Evolutionary conservation across 2,329 filamentous ascomycete genomes (phyloP).

Genomic region (Beauveria sp.): DNA sequence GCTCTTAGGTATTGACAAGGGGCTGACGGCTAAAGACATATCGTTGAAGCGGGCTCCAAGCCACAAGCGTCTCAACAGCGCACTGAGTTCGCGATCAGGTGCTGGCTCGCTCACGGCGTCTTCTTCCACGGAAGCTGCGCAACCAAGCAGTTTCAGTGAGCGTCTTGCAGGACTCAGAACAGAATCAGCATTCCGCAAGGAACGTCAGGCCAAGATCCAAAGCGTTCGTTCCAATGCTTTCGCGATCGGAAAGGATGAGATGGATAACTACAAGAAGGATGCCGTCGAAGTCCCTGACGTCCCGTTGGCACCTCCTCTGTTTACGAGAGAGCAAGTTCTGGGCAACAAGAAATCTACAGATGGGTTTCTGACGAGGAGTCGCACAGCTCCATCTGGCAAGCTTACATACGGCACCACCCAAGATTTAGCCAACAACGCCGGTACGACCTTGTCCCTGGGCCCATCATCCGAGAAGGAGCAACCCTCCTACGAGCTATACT

Average conservation of each 20-base stretch:
- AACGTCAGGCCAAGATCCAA: constrained; percentile 45
- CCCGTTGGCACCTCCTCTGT: constrained; percentile 41
- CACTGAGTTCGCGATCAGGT: neutral
- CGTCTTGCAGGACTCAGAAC: constrained; percentile 64
- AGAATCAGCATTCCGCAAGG: constrained; percentile 43
- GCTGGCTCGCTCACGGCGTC: neutral
- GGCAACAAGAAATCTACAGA: constrained; percentile 21
- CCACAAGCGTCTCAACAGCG: constrained; percentile 22
- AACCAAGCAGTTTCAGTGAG: constrained; percentile 68
- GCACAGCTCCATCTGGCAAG: constrained; percentile 24
- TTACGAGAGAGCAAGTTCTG: constrained; percentile 57
- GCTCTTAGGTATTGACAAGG: constrained; percentile 83
- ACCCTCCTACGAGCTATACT: constrained; percentile 75
- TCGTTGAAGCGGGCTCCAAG: constrained; percentile 69
- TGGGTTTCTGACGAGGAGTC: constrained; percentile 34
- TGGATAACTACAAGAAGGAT: constrained; percentile 51
- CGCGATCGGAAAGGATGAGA: constrained; percentile 47
- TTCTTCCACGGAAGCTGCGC: constrained; percentile 22
- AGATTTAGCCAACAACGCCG: constrained; percentile 12
- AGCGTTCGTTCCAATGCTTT: constrained; percentile 49
- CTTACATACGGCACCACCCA: constrained; percentile 9
- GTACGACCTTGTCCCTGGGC: constrained; percentile 12
- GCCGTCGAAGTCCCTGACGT: constrained; percentile 47
- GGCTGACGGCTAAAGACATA: constrained; percentile 69
- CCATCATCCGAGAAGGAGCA: constrained; percentile 20